Base-by-base conservation (phyloP, 2,329 filamentous ascomycete genomes). In the Anisogramma anomala region DNA sequence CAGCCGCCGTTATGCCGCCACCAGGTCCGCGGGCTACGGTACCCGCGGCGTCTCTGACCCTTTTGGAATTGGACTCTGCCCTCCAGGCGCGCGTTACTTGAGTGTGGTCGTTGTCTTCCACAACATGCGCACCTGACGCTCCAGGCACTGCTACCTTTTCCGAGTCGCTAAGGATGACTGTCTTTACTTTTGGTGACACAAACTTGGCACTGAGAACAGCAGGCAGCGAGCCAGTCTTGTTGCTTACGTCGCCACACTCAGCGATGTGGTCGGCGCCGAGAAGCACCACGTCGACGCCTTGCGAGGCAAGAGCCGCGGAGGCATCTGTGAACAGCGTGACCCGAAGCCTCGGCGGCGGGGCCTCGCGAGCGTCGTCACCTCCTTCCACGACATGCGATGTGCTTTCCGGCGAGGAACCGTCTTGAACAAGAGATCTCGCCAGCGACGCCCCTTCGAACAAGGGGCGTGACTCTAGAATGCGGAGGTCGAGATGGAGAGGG, bases 211-310 rank as follows among this genome's bases (percentile, higher is more conserved):
- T 66, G 1, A 82, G 60, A 0, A 74, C 66, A 1, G 72, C 68
- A 1, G 75, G 68, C 6, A 82, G 56, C 1, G 75, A 79, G 0
- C 79, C 79, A 0, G 68, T 76, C 56, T 83, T 84, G 58, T 83
- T 84, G 55, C 69, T 76, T 14, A 82, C 71, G 22, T 72, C 69
- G 2, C 77, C 79, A 1, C 60, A 54, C 0, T 60, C 54, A 10
- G 71, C 69, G 41, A 84, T 76, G 4, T 73, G 62, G 52, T 84
- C 79, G 2, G 78, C 77, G 1, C 79, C 79, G 1, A 84, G 60
- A 3, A 84, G 57, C 2, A 84, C 58, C 1, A 79, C 39, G 49
- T 82, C 68, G 3, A 72, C 62, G n/a, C 56, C 60, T 14, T 55
- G 51, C 3, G 70, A 64, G 1, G 75, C 73, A 8, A 73, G 54